Conservation (phyloP, 768 basidiomycete species). For the Filobasidium wieringae region DNA sequence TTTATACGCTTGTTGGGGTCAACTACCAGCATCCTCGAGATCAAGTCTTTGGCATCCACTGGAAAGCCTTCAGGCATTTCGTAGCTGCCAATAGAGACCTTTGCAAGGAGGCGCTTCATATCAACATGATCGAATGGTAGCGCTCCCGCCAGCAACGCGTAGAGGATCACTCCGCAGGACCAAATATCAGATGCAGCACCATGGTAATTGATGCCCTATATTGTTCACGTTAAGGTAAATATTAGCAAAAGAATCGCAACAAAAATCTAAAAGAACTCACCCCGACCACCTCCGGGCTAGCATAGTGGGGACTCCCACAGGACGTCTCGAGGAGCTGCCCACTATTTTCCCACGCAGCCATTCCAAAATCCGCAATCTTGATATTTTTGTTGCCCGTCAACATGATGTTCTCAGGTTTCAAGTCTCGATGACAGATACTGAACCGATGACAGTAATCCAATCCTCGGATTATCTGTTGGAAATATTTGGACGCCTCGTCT, state of each 20-base stretch:
- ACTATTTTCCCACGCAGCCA: conserved; percentile 70
- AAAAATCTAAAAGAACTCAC: conserved; percentile 19
- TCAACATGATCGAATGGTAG: conserved; percentile 93
- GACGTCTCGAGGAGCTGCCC: conserved; percentile 78
- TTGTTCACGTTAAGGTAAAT: not conserved
- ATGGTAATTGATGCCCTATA: conserved; percentile 62
- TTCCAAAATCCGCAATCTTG: conserved; percentile 97
- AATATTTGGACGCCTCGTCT: conserved; percentile 74
- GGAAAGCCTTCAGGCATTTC: conserved; percentile 71
- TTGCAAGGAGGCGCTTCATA: conserved; percentile 52
- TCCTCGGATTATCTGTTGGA: conserved; percentile 89
- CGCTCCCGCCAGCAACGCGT: conserved; percentile 73
- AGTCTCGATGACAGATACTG: conserved; percentile 93
- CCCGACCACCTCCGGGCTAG: conserved; percentile 89
- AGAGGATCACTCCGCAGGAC: conserved; percentile 92
- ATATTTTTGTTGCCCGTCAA: conserved; percentile 58
- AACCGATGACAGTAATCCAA: conserved; percentile 95
- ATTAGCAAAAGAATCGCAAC: not conserved
- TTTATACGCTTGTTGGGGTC: conserved; percentile 65
- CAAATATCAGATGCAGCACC: conserved; percentile 89
- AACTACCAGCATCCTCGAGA: conserved; percentile 76
- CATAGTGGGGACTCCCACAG: conserved; percentile 94
- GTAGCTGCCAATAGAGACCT: conserved; percentile 78
- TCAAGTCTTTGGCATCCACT: conserved; percentile 61
- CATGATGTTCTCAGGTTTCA: conserved; percentile 95